Evolutionary conservation across 345 rosid species (phyloP).

Genomic region (Capsella bursapastoris): DNA sequence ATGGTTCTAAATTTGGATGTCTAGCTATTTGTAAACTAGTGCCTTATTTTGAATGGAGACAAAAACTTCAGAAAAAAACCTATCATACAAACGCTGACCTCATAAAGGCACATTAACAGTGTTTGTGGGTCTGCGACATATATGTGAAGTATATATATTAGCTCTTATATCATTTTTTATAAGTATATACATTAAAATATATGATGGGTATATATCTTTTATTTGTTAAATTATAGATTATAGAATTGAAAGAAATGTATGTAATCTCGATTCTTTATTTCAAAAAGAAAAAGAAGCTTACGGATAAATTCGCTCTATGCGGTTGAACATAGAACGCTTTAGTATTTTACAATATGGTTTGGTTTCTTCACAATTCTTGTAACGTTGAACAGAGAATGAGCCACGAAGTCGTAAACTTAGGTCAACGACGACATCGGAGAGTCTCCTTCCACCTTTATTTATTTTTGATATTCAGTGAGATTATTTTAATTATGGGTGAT

Average conservation of each 20-base stretch:
- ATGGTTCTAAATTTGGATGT: conserved; percentile 19
- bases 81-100: conserved; percentile 29
- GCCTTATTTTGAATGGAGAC: conserved; percentile 26
- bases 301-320: neutral
- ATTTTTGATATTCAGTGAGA: neutral
- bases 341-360: neutral
- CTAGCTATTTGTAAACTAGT: conserved; percentile 4
- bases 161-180: conserved; percentile 10
- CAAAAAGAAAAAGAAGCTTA: no score
- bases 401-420: conserved; percentile 21
- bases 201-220: neutral
- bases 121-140: conserved; percentile 37
- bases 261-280: neutral
- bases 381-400: conserved; percentile 18
- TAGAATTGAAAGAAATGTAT: neutral
- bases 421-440: conserved; percentile 25
- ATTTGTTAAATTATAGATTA: neutral
- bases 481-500: neutral
- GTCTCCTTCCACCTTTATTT: conserved; percentile 1
- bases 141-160: conserved; percentile 1
- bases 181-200: neutral
- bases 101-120: conserved; percentile 35
- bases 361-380: conserved; percentile 16
- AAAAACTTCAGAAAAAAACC: conserved; percentile 13
- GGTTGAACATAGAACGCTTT: no score